Base-by-base conservation (phyloP, 805 yeast genomes). In the Candida succiphila region DNA sequence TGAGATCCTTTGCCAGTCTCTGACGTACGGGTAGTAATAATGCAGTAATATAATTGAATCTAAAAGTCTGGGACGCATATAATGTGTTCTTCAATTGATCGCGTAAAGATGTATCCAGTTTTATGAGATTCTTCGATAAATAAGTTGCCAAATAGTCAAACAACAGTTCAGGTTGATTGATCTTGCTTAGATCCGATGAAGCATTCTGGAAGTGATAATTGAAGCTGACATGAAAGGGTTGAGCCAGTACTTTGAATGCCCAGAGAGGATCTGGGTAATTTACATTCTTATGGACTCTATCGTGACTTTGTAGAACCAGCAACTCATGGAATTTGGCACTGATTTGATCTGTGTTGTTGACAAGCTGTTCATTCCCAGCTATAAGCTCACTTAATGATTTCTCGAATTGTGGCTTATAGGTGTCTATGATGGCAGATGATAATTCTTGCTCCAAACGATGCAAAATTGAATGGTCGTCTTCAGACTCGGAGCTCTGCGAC, bases 141-240 rank as follows among this genome's bases (percentile, higher is more conserved):
- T 65, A 69, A 12, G 61, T 58, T 37, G 63, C 67, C 5, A 70
- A 48, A 43, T 67, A 79, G 14, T 59, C 53, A 38, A 79, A 64
- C 4, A 76, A 69, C 79, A 85, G 80, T 48, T 81, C 88, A 2
- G 89, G 88, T 45, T 75, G 75, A 37, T 78, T 76, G 18, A 72
- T 46, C 29, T 73, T 67, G 44, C 78, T 78, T 6, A 22, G 9
- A 0, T 88, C 80, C 23, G 76, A 80, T 26, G 53, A 59, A 20
- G 65, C 56, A 4, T 69, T 59, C 31, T 69, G 68, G 46, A 80
- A 81, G 48, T 82, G 85, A 54, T 57, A 81, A 27, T 62, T 56
- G 46, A 82, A 74, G 27, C 82, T 62, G 10, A 62, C 42, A 7
- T 57, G 55, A 20, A 78, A 59, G 1, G 72, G 69, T 18, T 54